phyloP scores from a whole-genome alignment of 176 grass and related monocot species.

The Lolium rigidum region DNA sequence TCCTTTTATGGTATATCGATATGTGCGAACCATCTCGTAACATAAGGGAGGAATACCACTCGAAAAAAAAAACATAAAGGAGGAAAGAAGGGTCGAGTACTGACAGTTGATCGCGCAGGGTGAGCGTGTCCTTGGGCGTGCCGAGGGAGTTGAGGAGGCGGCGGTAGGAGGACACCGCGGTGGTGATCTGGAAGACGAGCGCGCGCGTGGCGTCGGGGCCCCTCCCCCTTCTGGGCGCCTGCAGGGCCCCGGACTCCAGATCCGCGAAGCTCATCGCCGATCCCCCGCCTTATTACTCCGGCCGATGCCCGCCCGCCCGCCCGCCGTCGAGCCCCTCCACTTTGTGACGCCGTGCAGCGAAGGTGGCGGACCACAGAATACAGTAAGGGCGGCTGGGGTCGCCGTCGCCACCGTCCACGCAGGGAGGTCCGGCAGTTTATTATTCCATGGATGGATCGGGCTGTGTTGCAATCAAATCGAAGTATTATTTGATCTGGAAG shows the following conservation, averaged over 20 bases:
- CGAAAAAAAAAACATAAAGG: background rate
- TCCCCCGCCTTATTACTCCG: background rate
- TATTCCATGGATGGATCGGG: conserved; percentile 55
- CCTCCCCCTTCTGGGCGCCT: conserved; percentile 46
- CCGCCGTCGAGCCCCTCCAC: background rate
- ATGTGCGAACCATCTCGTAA: too few relatives aligned
- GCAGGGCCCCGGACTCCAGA: conserved; percentile 78
- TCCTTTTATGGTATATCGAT: too few relatives aligned
- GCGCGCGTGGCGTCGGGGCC: conserved; percentile 53
- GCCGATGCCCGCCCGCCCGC: conserved; percentile 9
- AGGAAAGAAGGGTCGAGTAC: background rate
- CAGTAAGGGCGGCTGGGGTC: background rate
- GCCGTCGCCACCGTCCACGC: conserved; percentile 51
- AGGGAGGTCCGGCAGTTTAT: conserved; percentile 29
- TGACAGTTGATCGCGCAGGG: conserved; percentile 86
- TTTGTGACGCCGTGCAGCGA: background rate
- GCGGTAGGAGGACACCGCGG: conserved; percentile 81
- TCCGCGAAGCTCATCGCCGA: conserved; percentile 94
- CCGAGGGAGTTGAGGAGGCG: conserved; percentile 94
- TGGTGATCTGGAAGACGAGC: conserved; percentile 89
- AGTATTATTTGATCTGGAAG: background rate
- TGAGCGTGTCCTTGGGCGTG: conserved; percentile 81
- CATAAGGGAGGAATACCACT: too few relatives aligned
- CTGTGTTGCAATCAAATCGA: background rate
- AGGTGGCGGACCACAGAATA: conserved; percentile 18